Percentiles rank a stretch among this genome's conserved stretches.
phyloP scores from a whole-genome alignment of 306 rosid species.

The Canavalia gladiata region DNA sequence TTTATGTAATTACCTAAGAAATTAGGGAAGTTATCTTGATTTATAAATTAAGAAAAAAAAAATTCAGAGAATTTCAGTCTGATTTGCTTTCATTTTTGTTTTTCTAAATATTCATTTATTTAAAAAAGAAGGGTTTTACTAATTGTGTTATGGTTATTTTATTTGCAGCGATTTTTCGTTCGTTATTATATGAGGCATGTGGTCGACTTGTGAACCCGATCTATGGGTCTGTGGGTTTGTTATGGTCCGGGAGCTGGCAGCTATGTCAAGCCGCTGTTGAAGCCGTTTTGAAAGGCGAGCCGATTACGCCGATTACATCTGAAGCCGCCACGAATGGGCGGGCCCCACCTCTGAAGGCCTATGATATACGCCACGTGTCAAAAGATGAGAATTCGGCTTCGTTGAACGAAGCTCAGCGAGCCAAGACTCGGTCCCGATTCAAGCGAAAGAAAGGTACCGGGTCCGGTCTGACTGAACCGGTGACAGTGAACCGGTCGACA shows the following conservation, averaged over 20 bases:
- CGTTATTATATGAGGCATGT: conserved; percentile 88
- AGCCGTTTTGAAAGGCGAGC: conserved; percentile 83
- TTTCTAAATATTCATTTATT: too few species aligned
- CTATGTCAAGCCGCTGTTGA: conserved; percentile 93
- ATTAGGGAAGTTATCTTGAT: too few species aligned
- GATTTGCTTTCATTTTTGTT: too few species aligned
- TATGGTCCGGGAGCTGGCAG: conserved; percentile 99
- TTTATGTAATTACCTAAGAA: too few species aligned
- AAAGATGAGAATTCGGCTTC: conserved; percentile 69
- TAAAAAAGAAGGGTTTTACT: not conserved
- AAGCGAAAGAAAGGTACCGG: conserved; percentile 47
- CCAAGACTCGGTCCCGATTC: conserved; percentile 66
- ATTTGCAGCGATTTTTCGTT: conserved; percentile 81
- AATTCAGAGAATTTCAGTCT: too few species aligned
- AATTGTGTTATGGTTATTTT: not conserved
- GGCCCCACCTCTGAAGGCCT: conserved; percentile 83
- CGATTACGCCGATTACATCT: conserved; percentile 76
- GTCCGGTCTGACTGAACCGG: not conserved
- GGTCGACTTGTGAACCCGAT: conserved; percentile 94
- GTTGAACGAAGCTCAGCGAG: conserved; percentile 42
- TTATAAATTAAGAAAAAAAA: too few species aligned
- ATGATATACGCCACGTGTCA: conserved; percentile 92
- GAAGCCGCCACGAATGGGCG: conserved; percentile 68
- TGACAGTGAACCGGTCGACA: conserved; percentile 52
- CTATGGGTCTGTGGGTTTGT: conserved; percentile 89